A percentile compares a stretch with the other conserved stretches of the same genome.
phyloP scores from a whole-genome alignment of 148 eudicot genomes.

The Chenopodium berlandieri region DNA sequence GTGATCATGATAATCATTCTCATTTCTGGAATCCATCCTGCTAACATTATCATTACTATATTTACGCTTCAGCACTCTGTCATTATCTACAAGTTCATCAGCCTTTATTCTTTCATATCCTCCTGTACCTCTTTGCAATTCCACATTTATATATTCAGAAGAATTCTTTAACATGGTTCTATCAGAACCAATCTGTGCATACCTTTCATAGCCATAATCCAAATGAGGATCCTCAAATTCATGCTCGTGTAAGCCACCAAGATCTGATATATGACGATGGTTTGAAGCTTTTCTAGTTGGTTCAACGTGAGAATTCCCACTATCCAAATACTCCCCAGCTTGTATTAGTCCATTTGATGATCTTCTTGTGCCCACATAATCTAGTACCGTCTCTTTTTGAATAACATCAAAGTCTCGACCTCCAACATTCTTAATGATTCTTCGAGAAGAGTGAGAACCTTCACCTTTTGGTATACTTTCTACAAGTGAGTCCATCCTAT shows the following conservation, averaged over 20 bases:
- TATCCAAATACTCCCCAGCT: conserved; percentile 31
- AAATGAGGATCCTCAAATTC: conserved; percentile 23
- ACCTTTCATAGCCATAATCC: conserved; percentile 32
- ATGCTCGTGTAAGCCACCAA: conserved; percentile 27
- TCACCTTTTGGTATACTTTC: conserved; percentile 29
- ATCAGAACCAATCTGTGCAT: conserved; percentile 26
- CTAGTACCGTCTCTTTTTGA: conserved; percentile 22
- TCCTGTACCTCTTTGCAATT: conserved; percentile 17
- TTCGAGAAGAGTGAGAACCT: conserved; percentile 30
- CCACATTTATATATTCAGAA: conserved; percentile 24
- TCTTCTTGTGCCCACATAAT: conserved; percentile 26
- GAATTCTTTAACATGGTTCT: conserved; percentile 32
- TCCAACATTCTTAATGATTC: conserved; percentile 25
- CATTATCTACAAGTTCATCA: conserved; percentile 22
- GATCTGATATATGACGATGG: conserved; percentile 21
- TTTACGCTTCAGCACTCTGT: conserved; percentile 31
- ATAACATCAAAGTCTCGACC: conserved; percentile 9
- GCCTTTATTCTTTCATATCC: conserved; percentile 17
- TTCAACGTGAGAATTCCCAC: conserved; percentile 29
- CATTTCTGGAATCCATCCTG: conserved; percentile 18
- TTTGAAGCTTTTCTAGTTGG: conserved; percentile 29
- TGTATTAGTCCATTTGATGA: conserved; percentile 20
- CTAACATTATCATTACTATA: conserved; percentile 28
- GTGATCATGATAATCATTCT: conserved; percentile 17
- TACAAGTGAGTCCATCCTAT: conserved; percentile 20